A percentile compares a stretch with the other conserved stretches of the same genome.
phyloP scores from a whole-genome alignment of 306 rosid genomes.

The Quercus dentata region DNA sequence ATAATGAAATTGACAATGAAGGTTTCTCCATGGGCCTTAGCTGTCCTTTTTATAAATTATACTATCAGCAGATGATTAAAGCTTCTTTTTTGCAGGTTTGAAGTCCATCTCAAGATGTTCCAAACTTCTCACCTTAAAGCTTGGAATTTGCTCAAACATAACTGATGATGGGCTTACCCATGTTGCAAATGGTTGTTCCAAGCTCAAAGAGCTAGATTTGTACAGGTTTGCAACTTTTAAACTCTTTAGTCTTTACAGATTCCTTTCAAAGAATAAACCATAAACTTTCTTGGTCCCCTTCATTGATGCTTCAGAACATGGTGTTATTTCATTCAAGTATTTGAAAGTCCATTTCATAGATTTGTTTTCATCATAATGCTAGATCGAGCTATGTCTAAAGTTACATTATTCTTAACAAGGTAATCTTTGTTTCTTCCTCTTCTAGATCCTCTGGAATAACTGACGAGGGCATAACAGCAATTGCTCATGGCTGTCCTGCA shows the following conservation, averaged over 20 bases:
- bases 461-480: slow-evolving; percentile 52
- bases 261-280: neutral
- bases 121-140: slow-evolving; percentile 44
- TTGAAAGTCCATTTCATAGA: neutral
- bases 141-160: slow-evolving; percentile 55
- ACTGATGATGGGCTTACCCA: slow-evolving; percentile 54
- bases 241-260: slow-evolving; percentile 5
- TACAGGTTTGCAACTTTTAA: slow-evolving; percentile 45
- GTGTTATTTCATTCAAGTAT: neutral
- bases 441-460: slow-evolving; percentile 50
- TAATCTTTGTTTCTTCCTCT: slow-evolving; percentile 7
- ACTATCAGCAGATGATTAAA: slow-evolving; percentile 8
- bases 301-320: neutral
- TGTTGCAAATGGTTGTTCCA: slow-evolving; percentile 43
- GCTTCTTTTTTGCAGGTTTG: slow-evolving; percentile 48
- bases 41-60: slow-evolving; percentile 1
- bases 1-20: slow-evolving; percentile 55
- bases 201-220: slow-evolving; percentile 51
- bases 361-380: neutral
- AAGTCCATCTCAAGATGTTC: slow-evolving; percentile 54
- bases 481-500: slow-evolving; percentile 55
- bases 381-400: neutral
- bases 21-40: slow-evolving; percentile 32
- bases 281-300: neutral
- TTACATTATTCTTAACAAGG: neutral